Base-by-base conservation (phyloP, 306 rosid genomes). In the Mucuna pruriens region DNA sequence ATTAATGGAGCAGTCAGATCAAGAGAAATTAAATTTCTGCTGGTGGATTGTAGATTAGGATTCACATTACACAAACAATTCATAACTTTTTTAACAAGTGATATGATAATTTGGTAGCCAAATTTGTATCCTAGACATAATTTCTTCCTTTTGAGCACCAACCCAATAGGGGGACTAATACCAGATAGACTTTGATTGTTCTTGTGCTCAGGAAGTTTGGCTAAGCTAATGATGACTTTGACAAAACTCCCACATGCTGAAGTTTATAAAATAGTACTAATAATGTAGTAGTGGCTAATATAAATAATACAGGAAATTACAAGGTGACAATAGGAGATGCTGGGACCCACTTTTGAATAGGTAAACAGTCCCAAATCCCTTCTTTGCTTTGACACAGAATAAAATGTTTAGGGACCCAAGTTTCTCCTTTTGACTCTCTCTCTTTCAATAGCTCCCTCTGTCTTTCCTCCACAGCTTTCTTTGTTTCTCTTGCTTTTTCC, bases 391-490 rank as follows among this genome's bases (percentile, higher is more conserved):
- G 80, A 52, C 89, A 84, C 15, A 88, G 77, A 7, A 26, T 71
- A 57, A 91, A 94, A 90, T 91, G 94, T 63, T 86, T 87, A 6
- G 97, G 91, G 74, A 45, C 46, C 93, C 97, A 91, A 36, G 88
- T 80, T 81, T 89, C 88, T 10, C 87, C 85, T 54, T 52, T 90
- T 51, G 89, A 64, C 29, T 57, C 82, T 75, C 88, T 90, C 9
- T 86, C 90, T 87, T 79, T 82, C 36, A 48, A 9, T 0, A 83
- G 42, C 81, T 84, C 86, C 69, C 97, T 88, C 36, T 91, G 97
- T 42, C 85, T 91, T 31, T 89, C 97, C 78, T 94, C 94, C 39
- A 90, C 76, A 20, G n/a, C 40, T 70, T 85, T 91, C 92, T 93
- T 93, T 69, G 83, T 85, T 75, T 84, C 91, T 86, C 83, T 90